phyloP scores from a whole-genome alignment of 2,329 filamentous ascomycete species.

The Endoconidiophora polonica region DNA sequence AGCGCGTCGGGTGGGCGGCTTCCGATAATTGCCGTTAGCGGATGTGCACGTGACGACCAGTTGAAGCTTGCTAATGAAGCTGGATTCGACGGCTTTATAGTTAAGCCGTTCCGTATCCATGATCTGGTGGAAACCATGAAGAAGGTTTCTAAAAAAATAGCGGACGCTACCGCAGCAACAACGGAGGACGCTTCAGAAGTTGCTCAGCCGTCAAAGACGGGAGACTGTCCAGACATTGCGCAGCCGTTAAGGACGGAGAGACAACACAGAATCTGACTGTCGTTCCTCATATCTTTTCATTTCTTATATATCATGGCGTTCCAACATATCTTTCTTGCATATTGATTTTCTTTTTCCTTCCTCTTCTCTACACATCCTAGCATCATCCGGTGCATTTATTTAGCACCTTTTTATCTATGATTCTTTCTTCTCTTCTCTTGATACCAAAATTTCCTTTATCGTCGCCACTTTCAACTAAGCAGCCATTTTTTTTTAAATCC shows the following conservation, averaged over 20 bases:
- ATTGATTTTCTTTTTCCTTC: not conserved
- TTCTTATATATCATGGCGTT: slow-evolving; percentile 2
- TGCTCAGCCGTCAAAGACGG: not conserved
- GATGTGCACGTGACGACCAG: slow-evolving; percentile 50
- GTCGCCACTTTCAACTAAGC: not conserved
- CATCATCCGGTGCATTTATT: not conserved
- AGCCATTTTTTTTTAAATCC: not conserved
- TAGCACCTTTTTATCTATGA: not conserved
- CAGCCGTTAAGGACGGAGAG: not conserved
- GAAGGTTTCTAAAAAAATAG: slow-evolving; percentile 24
- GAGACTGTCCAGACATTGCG: not conserved
- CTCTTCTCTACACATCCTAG: not conserved
- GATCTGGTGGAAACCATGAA: slow-evolving; percentile 45
- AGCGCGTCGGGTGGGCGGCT: slow-evolving; percentile 30
- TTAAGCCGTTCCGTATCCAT: slow-evolving; percentile 53
- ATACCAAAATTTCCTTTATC: not conserved
- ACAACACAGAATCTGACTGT: slow-evolving; percentile 3
- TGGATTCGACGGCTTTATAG: slow-evolving; percentile 47
- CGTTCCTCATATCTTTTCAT: slow-evolving; percentile 1
- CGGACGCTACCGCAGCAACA: slow-evolving; percentile 11
- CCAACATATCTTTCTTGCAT: not conserved
- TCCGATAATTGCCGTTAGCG: slow-evolving; percentile 50
- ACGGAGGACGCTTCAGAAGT: not conserved
- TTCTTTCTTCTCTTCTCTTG: not conserved
- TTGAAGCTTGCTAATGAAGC: slow-evolving; percentile 32